A percentile compares a stretch with the other conserved stretches of the same genome.
Conservation (phyloP, 257 asterid species). For the Phtheirospermum japonicum region DNA sequence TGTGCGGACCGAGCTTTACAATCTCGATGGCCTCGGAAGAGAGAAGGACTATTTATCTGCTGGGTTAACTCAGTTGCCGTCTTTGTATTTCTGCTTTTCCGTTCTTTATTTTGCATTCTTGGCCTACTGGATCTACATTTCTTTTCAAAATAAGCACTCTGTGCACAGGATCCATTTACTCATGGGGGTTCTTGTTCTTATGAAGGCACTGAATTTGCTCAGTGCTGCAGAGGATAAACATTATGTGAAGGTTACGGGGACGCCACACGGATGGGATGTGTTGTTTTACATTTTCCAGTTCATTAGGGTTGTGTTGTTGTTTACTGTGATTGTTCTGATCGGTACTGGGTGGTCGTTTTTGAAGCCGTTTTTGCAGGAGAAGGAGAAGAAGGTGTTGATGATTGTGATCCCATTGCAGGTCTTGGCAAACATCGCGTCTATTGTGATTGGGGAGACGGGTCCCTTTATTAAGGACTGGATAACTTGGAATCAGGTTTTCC, state of each 20-base stretch:
- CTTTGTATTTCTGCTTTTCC: constrained; percentile 63
- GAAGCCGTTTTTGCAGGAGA: constrained; percentile 90
- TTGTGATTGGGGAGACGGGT: constrained; percentile 95
- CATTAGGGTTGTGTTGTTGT: constrained; percentile 76
- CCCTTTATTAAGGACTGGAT: constrained; percentile 94
- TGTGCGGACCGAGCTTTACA: constrained; percentile 81
- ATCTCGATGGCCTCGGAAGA: constrained; percentile 59
- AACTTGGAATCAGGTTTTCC: constrained; percentile 88
- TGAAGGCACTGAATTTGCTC: constrained; percentile 83
- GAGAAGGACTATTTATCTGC: constrained; percentile 78
- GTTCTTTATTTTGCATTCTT: constrained; percentile 55
- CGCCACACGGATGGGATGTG: constrained; percentile 98
- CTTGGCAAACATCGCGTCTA: constrained; percentile 81
- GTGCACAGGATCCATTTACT: constrained; percentile 84
- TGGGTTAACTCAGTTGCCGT: constrained; percentile 81
- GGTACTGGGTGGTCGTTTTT: constrained; percentile 95
- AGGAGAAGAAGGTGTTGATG: constrained; percentile 96
- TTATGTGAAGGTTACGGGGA: constrained; percentile 89
- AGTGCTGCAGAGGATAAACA: constrained; percentile 95
- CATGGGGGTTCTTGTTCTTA: constrained; percentile 71
- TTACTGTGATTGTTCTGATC: constrained; percentile 76
- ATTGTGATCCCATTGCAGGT: constrained; percentile 95
- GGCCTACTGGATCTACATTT: constrained; percentile 57
- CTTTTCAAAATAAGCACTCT: constrained; percentile 51
- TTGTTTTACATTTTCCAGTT: constrained; percentile 91